Evolutionary conservation across 352 stramenopile species (phyloP), one percentile per base, ranked within the genome.

Genomic region (Discostella stelligera): DNA sequence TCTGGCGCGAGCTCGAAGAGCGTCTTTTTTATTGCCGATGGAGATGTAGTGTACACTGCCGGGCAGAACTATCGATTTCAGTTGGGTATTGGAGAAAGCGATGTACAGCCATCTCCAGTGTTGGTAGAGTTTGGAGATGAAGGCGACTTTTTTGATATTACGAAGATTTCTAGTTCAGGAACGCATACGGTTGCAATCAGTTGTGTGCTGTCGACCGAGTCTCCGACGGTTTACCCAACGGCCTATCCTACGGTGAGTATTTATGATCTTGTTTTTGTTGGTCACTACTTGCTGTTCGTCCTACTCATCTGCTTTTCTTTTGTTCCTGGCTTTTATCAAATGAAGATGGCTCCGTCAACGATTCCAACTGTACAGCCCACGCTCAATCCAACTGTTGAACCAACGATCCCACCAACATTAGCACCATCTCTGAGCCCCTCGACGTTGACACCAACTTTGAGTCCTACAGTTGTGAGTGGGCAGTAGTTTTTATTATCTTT

Each of bases 41-140:
- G 70, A 5, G 65, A 74, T 18, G 11, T 67, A 7, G 50, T 80
- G 13, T 80, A 67, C n/a, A 58, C 56, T 25, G 49, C 65, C 3
- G 72, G 72, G 13, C 66, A 75, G 23, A 75, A 80, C 53, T 74
- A 74, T 63, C 56, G 66, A 48, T 71, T 60, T 53, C 72, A 80
- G 20, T 50, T 80, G 21, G 72, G 72, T 18, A 50, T 80, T 30
- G 58, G 39, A 39, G 41, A 46, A 9, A 71, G 39, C 55, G 60
- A 46, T 2, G 61, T 49, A 21, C 37, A 59, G 49, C 32, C 56
- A 30, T 58, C 66, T 55, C 72, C 71, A 37, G 48, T 72, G 7
- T 21, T 66, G 53, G 72, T 80, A 50, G 20, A 71, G 27, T 66
- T 80, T 25, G 59, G 53, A 32, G 53, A 53, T 21, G 70, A 49